Base-by-base conservation (phyloP, 2,329 filamentous ascomycete genomes). In the Cadophora sp. region DNA sequence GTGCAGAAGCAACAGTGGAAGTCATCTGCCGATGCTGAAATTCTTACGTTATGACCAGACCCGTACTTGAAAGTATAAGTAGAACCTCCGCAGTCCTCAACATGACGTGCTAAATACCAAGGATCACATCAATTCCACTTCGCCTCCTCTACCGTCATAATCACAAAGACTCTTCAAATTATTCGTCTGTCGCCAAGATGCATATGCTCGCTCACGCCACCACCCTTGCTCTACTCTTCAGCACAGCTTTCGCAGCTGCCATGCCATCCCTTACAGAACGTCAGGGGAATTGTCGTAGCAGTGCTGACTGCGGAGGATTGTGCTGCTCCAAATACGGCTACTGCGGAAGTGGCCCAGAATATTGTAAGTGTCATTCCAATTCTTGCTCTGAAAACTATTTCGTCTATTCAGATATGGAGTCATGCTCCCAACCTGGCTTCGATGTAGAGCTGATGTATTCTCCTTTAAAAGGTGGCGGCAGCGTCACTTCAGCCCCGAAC, bases 201-300 rank as follows among this genome's bases (percentile, higher is more conserved):
- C 18, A 33, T 53, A n/a, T 30, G 16, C 18, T 27, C 14, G 27
- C 50, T 33, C 30, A 16, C 50, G 16, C 27, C 50, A n/a, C 27
- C 14, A 33, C 50, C 13, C 5, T 53, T 24, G 50, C 50, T n/a
- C 16, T 53, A n/a, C 50, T 53, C 14, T 24, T 33, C 4, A 33
- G 50, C 50, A 53, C 50, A 33, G 50, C 50, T n/a, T 4, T 53
- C 14, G 13, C 24, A 53, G 50, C 50, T 53, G 50, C 27, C 27
- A 53, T n/a, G 27, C 50, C 27, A 16, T 53, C 50, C 5, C 27
- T 53, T 14, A 53, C 50, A 7, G 50, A 53, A n/a, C 50, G 50
- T 24, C 50, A 53, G 50, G 50, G 50, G 4, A 53, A 53, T 11
- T 53, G 27, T 16, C 50, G 50, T 24, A 53, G 27, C 16, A 27